Evolutionary conservation across 2,329 filamentous ascomycete species (phyloP).

Genomic region (Aureobasidium subglaciale): DNA sequence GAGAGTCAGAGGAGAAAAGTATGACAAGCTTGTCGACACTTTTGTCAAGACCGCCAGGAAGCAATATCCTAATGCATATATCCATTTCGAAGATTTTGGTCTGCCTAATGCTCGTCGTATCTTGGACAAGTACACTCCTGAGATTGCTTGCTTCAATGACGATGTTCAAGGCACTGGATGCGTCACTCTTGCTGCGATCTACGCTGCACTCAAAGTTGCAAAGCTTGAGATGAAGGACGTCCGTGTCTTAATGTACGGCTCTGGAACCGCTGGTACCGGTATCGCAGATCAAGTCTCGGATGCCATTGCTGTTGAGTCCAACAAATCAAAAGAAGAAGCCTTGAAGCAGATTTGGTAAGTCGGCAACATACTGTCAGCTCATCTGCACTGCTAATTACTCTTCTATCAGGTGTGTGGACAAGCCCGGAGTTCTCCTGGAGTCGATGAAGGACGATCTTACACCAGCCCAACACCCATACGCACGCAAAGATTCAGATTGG

Average conservation of each 20-base stretch:
- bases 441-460: conserved; percentile 56
- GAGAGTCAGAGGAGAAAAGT: conserved; percentile 62
- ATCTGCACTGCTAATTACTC: neutral
- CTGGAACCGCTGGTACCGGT: conserved; percentile 74
- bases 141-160: conserved; percentile 83
- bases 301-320: conserved; percentile 63
- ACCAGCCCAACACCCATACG: conserved; percentile 59
- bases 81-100: conserved; percentile 85
- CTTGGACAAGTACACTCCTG: conserved; percentile 64
- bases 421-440: conserved; percentile 65
- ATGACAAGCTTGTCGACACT: conserved; percentile 67
- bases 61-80: conserved; percentile 70
- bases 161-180: conserved; percentile 86
- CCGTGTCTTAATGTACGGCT: conserved; percentile 68
- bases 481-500: conserved; percentile 60
- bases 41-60: conserved; percentile 64
- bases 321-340: conserved; percentile 65
- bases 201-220: conserved; percentile 65
- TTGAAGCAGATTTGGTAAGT: conserved; percentile 68
- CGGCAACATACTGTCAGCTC: neutral
- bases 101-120: conserved; percentile 67
- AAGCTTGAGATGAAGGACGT: conserved; percentile 60
- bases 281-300: conserved; percentile 81
- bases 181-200: conserved; percentile 75
- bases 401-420: conserved; percentile 65